phyloP scores from a whole-genome alignment of 2,329 filamentous ascomycete genomes.

The Ophiostoma sp. region DNA sequence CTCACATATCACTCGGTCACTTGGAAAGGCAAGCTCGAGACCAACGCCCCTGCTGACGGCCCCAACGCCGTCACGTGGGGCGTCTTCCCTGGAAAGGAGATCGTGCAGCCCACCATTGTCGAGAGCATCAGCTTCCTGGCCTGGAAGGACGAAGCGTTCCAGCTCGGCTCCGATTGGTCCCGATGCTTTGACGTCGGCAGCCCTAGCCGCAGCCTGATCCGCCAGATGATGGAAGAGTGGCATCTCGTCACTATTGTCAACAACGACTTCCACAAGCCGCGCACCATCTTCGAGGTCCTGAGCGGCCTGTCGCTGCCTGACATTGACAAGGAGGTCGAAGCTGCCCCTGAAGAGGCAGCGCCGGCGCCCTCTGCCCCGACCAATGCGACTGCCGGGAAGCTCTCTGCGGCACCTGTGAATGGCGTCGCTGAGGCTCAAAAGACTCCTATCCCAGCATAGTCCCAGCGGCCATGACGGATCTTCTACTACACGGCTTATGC shows the following conservation, averaged over 20 bases:
- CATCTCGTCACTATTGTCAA: conserved; percentile 96
- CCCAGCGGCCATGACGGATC: not conserved
- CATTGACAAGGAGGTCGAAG: conserved; percentile 45
- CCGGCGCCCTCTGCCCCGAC: not conserved
- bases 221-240: conserved; percentile 82
- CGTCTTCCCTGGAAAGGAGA: conserved; percentile 97
- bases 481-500: not conserved
- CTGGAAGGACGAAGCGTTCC: conserved; percentile 97
- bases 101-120: conserved; percentile 99
- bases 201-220: conserved; percentile 72
- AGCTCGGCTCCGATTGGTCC: conserved; percentile 87
- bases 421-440: not conserved
- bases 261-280: conserved; percentile 88
- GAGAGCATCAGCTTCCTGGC: conserved; percentile 96
- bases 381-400: conserved; percentile 21
- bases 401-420: conserved; percentile 13
- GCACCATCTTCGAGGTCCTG: conserved; percentile 80
- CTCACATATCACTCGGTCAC: conserved; percentile 94
- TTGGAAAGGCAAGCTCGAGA: conserved; percentile 72
- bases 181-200: conserved; percentile 76
- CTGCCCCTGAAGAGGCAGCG: conserved; percentile 28
- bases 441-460: not conserved
- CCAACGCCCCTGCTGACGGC: conserved; percentile 77
- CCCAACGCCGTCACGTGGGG: conserved; percentile 99
- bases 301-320: conserved; percentile 66